A percentile compares a stretch with the other conserved stretches of the same genome.
Conservation (phyloP, 1,284 basidiomycete genomes). For the Athelia sp. region DNA sequence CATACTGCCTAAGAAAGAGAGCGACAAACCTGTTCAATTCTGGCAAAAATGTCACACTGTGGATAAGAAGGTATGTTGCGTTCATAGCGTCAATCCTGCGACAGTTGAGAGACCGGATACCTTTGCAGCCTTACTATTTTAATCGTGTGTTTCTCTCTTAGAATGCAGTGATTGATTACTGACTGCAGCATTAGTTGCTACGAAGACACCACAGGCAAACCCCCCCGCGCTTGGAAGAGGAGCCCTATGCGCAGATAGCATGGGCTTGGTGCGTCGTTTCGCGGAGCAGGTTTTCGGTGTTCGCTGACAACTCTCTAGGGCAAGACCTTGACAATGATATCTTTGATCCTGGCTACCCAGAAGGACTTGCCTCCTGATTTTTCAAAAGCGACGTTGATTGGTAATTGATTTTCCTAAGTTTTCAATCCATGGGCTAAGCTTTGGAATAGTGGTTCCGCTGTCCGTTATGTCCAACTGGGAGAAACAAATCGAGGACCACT, state of each 20-base stretch:
- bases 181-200: constrained; percentile 49
- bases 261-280: constrained; percentile 56
- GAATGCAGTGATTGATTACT: no score
- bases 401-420: constrained; percentile 31
- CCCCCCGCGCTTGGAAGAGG: constrained; percentile 73
- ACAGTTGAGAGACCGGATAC: neutral
- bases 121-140: constrained; percentile 58
- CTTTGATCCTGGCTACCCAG: constrained; percentile 74
- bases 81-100: no score
- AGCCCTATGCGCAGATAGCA: constrained; percentile 84
- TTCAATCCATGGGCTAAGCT: constrained; percentile 2
- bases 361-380: constrained; percentile 50
- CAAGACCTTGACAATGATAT: constrained; percentile 80
- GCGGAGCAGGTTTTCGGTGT: no score
- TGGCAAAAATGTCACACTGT: constrained; percentile 66
- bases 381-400: constrained; percentile 70
- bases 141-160: constrained; percentile 43
- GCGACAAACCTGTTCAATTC: constrained; percentile 79
- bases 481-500: constrained; percentile 81
- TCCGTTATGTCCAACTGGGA: constrained; percentile 91
- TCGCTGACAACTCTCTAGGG: constrained; percentile 40
- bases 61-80: constrained; percentile 40
- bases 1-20: constrained; percentile 54
- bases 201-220: constrained; percentile 67
- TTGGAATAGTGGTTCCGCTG: constrained; percentile 69